Base-by-base conservation (phyloP, 2,329 filamentous ascomycete species). In the Colletotrichum sp. region DNA sequence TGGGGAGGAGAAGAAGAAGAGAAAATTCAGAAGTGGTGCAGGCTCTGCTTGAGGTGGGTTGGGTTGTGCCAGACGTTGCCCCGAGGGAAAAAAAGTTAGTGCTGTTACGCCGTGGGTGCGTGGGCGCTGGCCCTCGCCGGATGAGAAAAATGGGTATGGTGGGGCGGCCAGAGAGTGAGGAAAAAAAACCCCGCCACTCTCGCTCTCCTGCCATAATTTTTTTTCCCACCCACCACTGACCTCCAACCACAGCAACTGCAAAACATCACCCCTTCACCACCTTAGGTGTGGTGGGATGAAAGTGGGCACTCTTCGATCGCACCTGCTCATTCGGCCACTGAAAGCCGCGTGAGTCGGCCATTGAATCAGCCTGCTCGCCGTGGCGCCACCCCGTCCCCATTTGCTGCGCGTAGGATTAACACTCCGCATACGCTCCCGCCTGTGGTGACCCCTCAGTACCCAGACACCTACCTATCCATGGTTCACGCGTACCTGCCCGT, bases 131-230 rank as follows among this genome's bases (percentile, higher is more conserved):
- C 59, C 59, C 70, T 76, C 69, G 59, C 72, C 72, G 66, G 39
- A 44, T 49, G 66, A 75, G 66, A 71, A 78, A 79, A 78, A 69
- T 71, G 74, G 77, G 71, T 55, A 78, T 21, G 75, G 79, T 80
- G 79, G 79, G 79, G 78, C 78, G 73, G 24, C 71, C 74, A 69
- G 10, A 18, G 69, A 76, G 63, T 34, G 64, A 78, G 62, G 59
- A 66, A 63, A 76, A 79, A 81, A 81, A 82, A 81, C 66, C 72
- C 75, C 75, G 75, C 75, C 75, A 76, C 75, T 34, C 59, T 63
- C n/a, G 30, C 59, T 44, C 26, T 32, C 39, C 18, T 63, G 18
- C 8, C 21, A 24, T 24, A 5, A 34, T 34, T 70, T 73, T 62
- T 60, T 44, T 36, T 36, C 39, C 34, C 30, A 52, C 18, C 34